Conservation (phyloP, 2,329 filamentous ascomycete genomes). For the Ophiostoma piceae region DNA sequence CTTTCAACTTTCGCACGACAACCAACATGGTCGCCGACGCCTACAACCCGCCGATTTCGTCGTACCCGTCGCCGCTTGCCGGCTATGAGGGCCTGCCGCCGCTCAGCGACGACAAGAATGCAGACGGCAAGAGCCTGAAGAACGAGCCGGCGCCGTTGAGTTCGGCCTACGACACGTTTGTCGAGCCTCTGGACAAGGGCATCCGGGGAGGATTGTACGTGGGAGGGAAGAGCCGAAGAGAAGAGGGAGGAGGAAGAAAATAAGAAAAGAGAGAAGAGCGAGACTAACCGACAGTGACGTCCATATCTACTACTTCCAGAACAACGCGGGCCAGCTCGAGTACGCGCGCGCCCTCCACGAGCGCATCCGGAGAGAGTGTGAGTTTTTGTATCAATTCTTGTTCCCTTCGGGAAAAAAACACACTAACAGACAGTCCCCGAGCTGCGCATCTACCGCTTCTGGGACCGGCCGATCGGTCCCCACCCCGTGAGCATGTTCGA, state of each 20-base stretch:
- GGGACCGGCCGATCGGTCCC: slow-evolving; percentile 71
- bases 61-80: slow-evolving; percentile 52
- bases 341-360: slow-evolving; percentile 72
- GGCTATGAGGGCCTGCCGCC: slow-evolving; percentile 55
- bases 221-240: neutral
- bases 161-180: slow-evolving; percentile 64
- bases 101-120: slow-evolving; percentile 53
- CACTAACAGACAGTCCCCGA: slow-evolving; percentile 61
- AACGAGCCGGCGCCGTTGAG: slow-evolving; percentile 62
- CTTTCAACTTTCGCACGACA: neutral
- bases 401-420: neutral
- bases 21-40: slow-evolving; percentile 22
- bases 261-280: too few species aligned
- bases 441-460: slow-evolving; percentile 72
- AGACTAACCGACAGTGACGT: slow-evolving; percentile 52
- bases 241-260: too few species aligned
- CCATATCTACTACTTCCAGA: slow-evolving; percentile 76
- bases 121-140: slow-evolving; percentile 71
- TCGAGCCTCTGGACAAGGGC: slow-evolving; percentile 61
- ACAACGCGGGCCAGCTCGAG: slow-evolving; percentile 54
- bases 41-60: slow-evolving; percentile 29
- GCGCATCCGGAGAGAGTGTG: slow-evolving; percentile 74
- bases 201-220: slow-evolving; percentile 65
- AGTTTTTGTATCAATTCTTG: slow-evolving; percentile 28
- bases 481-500: slow-evolving; percentile 88